phyloP scores from a whole-genome alignment of 164 flowering plant genomes.

The Paratinospora sagittata region DNA sequence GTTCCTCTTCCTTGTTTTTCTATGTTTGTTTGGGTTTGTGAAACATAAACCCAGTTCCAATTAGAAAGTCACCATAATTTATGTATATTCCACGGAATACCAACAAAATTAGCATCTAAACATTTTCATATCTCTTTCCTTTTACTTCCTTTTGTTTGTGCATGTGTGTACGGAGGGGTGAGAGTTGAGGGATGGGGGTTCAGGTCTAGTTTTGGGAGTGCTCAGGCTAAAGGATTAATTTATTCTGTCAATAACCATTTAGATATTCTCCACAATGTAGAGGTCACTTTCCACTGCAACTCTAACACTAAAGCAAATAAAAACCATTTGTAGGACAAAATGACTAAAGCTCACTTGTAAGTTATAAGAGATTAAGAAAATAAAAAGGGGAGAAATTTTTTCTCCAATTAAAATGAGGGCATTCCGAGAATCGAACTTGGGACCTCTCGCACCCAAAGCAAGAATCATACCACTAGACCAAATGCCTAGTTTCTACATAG shows the following conservation, averaged over 20 bases:
- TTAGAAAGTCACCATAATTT: too few relatives aligned
- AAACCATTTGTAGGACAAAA: neutral
- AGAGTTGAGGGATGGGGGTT: too few relatives aligned
- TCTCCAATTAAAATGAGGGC: conserved; percentile 26
- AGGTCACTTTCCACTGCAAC: neutral
- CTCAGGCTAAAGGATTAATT: neutral
- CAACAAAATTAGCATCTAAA: too few relatives aligned
- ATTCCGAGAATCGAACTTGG: conserved; percentile 82
- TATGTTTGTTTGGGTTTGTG: too few relatives aligned
- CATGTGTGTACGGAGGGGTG: too few relatives aligned
- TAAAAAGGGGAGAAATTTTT: neutral
- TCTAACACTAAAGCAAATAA: neutral
- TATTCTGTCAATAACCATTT: neutral
- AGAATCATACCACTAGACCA: conserved; percentile 39
- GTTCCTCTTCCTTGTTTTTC: too few relatives aligned
- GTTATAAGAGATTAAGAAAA: neutral
- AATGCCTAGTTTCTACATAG: conserved; percentile 18
- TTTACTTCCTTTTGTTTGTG: too few relatives aligned
- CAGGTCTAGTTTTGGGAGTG: too few relatives aligned
- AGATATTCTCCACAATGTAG: neutral
- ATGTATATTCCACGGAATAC: too few relatives aligned
- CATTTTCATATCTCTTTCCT: too few relatives aligned
- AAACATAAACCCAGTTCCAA: too few relatives aligned
- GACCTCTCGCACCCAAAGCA: conserved; percentile 50
- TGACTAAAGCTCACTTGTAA: neutral